Evolutionary conservation across 1,284 basidiomycete species (phyloP), one percentile per base, ranked within the genome.

Genomic region (Erythrobasidium hasegawianum): DNA sequence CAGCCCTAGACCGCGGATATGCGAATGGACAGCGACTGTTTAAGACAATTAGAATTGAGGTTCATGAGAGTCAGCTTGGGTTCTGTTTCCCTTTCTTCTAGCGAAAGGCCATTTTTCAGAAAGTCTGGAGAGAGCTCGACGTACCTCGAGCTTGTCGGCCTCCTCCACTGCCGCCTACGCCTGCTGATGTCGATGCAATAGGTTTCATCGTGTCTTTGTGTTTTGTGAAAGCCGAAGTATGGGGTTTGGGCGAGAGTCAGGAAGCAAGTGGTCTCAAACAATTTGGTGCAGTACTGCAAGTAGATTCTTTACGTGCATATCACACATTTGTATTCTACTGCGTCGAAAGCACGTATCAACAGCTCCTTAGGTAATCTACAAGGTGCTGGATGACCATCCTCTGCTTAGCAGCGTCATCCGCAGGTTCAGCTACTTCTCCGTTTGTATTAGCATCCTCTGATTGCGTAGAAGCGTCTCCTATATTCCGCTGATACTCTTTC

Each of bases 1-100:
- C 58, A 98, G 81, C 5, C 96, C 95, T 20, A 98, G 87, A 10
- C 94, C 95, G 80, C 95, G 96, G 79, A 95, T 95, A 77, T 95
- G 92, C 0, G 90, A 94, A 76, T 95, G 92, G 2, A 89, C 87
- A 0, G 91, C 90, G 59, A 95, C 90, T 65, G 56, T 52, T n/a
- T 24, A 38, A 55, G 22, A 24, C 4, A 4, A 55, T 33, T 38
- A 43, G 26, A 38, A 26, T 38, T 14, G 13, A 38, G 16, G 55
- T 39, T 1, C 11, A 40, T 8, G 33, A 14, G 1, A 14, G 20
- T 14, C 27, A 24, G n/a, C 8, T 22, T 22, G 22, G 8, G 11
- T 22, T 49, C 27, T 18, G 5, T 26, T 49, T 22, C 40, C 14
- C 10, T 27, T 38, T 16, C 14, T 26, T 47, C 18, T 16, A 8